Base-by-base conservation (phyloP, 2,329 filamentous ascomycete species). In the Cladophialophora exuberans region DNA sequence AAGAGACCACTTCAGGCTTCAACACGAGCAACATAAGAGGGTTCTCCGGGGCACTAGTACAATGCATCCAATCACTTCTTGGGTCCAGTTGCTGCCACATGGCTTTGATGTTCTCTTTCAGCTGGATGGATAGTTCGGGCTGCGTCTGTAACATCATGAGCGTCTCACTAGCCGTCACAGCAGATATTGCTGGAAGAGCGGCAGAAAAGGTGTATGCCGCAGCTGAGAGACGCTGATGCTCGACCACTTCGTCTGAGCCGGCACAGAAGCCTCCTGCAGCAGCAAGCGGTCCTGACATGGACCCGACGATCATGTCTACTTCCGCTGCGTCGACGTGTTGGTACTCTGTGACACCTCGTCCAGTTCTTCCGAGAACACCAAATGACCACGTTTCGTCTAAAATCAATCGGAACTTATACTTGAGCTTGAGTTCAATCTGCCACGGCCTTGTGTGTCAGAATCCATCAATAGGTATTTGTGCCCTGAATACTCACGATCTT, bases 361-460 rank as follows among this genome's bases (percentile, higher is more conserved):
- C 95, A 22, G 90, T 96, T 59, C 91, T 83, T 43, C 94, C 94
- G 4, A 99, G 82, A 15, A 97, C 89, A 57, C 93, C 95, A 70
- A 97, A 99, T 1, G 92, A 97, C 87, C 90, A 96, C 1, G 92
- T 96, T 77, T 99, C 94, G 71, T 99, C 94, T 31, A 99, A 85
- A 62, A 97, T 96, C 53, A 99, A 83, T 66, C 94, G 90, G 78
- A 97, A 99, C 76, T 97, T 99, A 82, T 97, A 97, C 71, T 88
- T 89, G 64, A 92, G 85, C 75, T 97, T 97, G 64, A 99, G 80
- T 70, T 96, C 93, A 61, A 97, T 80, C 87, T 90, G 62, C 3
- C 13, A 6, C 6, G 4, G n/a, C n/a, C n/a, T n/a, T n/a, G n/a
- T n/a, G n/a, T n/a, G n/a, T n/a, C n/a, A n/a, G n/a, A n/a, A n/a